Evolutionary conservation across 805 yeast species (phyloP), one percentile per base, ranked within the genome.

Genomic region (Ogataea salicorniae): DNA sequence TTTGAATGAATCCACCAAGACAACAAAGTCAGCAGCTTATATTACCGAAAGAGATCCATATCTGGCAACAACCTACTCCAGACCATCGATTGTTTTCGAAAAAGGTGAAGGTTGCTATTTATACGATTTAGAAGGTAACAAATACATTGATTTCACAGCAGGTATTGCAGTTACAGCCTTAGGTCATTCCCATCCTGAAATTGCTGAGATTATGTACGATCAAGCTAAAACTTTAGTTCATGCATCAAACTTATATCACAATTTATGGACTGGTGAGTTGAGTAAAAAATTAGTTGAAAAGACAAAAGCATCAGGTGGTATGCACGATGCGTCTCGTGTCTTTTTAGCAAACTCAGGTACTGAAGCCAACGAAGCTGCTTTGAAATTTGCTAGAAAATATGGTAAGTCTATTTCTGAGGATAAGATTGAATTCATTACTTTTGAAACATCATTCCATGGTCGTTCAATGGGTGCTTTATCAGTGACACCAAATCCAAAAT

Each of bases 101-200:
- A 84, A 83, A 50, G 99, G 97, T 34, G 68, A 80, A 56, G 96
- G 96, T 17, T 79, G 90, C n/a, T 73, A 73, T 46, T 64, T 94
- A 46, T 90, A 83, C 73, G 99, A 94, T 65, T 67, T 84, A 42
- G 89, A 87, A 57, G 84, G 85, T 50, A 75, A 80, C 37, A 76
- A 84, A 62, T 94, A 84, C 61, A 75, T 94, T 43, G 99, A 94
- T 63, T 92, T 94, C 68, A 83, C 92, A 1, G 90, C 97, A 2
- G 99, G 99, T 45, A 92, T 94, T 56, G 98, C 99, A 1, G 99
- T 94, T 15, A 92, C 96, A n/a, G 84, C 87, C 1, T 72, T 94
- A 53, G 99, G 99, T 2, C 98, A 94, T 62, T 73, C 90, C 23
- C 77, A 94, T 57, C 80, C 82, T 4, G 84, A 81, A 52, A 76